phyloP scores from a whole-genome alignment of 2,329 filamentous ascomycete genomes.

The Plectosphaerella sp. region DNA sequence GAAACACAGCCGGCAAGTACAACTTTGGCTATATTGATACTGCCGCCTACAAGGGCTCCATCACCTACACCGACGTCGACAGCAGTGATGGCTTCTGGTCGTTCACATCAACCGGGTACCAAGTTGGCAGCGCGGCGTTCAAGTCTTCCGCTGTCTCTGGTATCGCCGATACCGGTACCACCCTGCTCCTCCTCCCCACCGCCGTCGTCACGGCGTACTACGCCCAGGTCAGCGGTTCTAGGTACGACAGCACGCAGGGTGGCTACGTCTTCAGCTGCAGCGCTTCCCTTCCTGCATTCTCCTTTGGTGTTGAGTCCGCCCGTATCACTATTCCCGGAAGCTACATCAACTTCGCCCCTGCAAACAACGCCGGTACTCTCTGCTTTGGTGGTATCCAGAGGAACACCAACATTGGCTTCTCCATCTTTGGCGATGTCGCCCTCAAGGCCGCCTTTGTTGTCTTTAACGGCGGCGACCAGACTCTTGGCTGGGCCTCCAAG shows the following conservation, averaged over 20 bases:
- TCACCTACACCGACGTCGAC: slow-evolving; percentile 54
- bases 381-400: slow-evolving; percentile 61
- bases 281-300: slow-evolving; percentile 34
- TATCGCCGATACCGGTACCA: slow-evolving; percentile 20
- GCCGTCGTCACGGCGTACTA: slow-evolving; percentile 18
- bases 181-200: slow-evolving; percentile 18
- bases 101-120: slow-evolving; percentile 34
- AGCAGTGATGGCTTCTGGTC: slow-evolving; percentile 58
- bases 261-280: slow-evolving; percentile 39
- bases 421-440: slow-evolving; percentile 61
- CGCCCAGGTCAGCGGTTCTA: slow-evolving; percentile 15
- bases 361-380: slow-evolving; percentile 25
- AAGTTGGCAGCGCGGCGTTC: slow-evolving; percentile 12
- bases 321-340: slow-evolving; percentile 38
- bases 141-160: slow-evolving; percentile 10
- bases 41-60: slow-evolving; percentile 48
- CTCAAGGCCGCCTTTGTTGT: slow-evolving; percentile 60
- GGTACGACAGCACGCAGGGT: slow-evolving; percentile 15
- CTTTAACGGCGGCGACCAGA: slow-evolving; percentile 40
- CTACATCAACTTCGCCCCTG: slow-evolving; percentile 36
- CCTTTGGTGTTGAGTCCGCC: slow-evolving; percentile 35
- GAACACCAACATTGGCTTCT: slow-evolving; percentile 25
- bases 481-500: slow-evolving; percentile 33
- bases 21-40: slow-evolving; percentile 47
- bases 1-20: slow-evolving; percentile 22